Conservation (phyloP, 257 asterid species). For the Osmanthus fragrans region DNA sequence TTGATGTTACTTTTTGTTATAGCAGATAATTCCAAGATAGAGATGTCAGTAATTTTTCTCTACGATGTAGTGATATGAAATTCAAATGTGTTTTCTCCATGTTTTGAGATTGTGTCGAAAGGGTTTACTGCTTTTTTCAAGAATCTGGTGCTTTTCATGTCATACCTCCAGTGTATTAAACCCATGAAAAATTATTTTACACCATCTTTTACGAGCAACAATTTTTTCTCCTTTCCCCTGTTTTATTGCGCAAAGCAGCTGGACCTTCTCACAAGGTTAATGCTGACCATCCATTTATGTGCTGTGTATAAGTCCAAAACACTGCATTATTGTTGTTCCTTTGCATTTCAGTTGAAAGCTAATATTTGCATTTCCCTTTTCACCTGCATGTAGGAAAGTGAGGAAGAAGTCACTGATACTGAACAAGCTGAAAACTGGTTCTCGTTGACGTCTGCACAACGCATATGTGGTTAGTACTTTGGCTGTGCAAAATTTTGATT, state of each 20-base stretch:
- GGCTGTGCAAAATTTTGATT: constrained; percentile 5
- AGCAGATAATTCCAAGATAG: constrained; percentile 8
- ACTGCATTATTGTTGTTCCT: constrained; percentile 5
- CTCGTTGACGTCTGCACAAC: constrained; percentile 95
- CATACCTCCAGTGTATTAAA: background rate
- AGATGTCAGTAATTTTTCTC: background rate
- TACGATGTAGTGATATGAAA: background rate
- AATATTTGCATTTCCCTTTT: constrained; percentile 24
- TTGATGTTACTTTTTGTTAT: constrained; percentile 10
- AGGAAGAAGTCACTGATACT: constrained; percentile 96
- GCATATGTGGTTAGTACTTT: constrained; percentile 82
- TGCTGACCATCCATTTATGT: background rate
- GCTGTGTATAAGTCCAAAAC: background rate
- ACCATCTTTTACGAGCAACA: background rate
- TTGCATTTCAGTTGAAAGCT: constrained; percentile 20
- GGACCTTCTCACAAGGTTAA: background rate
- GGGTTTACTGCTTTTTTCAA: background rate
- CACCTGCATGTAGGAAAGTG: constrained; percentile 74
- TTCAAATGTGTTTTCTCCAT: background rate
- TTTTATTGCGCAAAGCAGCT: constrained; percentile 10
- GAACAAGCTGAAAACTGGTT: constrained; percentile 99
- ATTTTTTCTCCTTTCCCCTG: background rate
- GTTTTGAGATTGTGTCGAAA: background rate
- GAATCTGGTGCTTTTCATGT: background rate
- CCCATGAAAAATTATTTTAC: background rate